Conservation (phyloP, 2,329 filamentous ascomycete species). For the Lachnellula cervina region DNA sequence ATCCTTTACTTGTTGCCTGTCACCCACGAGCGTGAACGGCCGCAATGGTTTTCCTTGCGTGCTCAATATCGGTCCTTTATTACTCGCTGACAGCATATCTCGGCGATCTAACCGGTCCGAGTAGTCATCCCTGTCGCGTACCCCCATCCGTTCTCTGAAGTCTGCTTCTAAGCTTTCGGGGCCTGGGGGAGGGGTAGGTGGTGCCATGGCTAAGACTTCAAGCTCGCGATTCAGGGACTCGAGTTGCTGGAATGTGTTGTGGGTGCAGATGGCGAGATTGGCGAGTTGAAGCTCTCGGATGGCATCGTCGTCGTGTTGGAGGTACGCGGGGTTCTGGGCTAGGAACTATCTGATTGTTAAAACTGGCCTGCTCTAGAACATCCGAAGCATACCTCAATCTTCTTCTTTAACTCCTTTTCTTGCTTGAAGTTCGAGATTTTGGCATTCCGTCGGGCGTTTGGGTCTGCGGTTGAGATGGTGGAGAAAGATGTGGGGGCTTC, state of each 20-base stretch:
- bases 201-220: slow-evolving; percentile 73
- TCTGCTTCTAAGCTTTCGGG: slow-evolving; percentile 41
- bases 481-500: slow-evolving; percentile 70
- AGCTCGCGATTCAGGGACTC: slow-evolving; percentile 82
- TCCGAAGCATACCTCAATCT: slow-evolving; percentile 60
- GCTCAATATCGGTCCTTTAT: slow-evolving; percentile 69
- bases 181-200: slow-evolving; percentile 43
- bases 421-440: slow-evolving; percentile 83
- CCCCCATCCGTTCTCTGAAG: slow-evolving; percentile 41
- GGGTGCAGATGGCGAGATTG: slow-evolving; percentile 65
- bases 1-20: slow-evolving; percentile 67
- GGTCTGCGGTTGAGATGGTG: slow-evolving; percentile 59
- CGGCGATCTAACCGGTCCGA: slow-evolving; percentile 70
- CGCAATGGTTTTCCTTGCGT: slow-evolving; percentile 78
- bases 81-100: slow-evolving; percentile 43
- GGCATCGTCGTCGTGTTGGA: slow-evolving; percentile 78
- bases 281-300: slow-evolving; percentile 74
- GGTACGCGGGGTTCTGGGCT: slow-evolving; percentile 51
- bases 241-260: slow-evolving; percentile 80
- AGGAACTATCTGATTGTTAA: slow-evolving; percentile 43
- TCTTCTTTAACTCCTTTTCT: slow-evolving; percentile 80
- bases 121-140: slow-evolving; percentile 45
- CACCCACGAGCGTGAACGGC: slow-evolving; percentile 82
- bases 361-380: no score
- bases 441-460: slow-evolving; percentile 66